phyloP scores from a whole-genome alignment of 1,284 basidiomycete genomes.

The Malassezia cuniculi region DNA sequence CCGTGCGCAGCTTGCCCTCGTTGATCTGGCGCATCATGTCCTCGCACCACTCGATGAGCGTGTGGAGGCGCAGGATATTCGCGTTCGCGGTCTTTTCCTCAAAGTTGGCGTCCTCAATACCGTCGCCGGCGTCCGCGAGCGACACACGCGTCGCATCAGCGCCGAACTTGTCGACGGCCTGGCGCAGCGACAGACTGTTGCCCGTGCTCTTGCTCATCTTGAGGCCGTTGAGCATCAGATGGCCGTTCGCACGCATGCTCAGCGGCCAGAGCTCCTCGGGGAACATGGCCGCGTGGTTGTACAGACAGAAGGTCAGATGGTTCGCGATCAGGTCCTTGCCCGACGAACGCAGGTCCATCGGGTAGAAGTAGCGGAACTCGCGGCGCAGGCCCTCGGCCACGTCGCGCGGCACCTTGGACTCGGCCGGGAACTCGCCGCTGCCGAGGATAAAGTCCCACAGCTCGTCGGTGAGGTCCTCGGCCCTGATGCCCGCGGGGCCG shows the following conservation, averaged over 20 bases:
- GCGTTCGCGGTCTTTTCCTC: slow-evolving; percentile 98
- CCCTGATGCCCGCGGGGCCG: slow-evolving; percentile 70
- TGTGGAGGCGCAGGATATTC: slow-evolving; percentile 86
- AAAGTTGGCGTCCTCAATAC: slow-evolving; percentile 94
- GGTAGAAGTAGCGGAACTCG: slow-evolving; percentile 95
- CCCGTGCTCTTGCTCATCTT: slow-evolving; percentile 99
- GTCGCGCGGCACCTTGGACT: slow-evolving; percentile 56
- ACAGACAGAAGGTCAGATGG: slow-evolving; percentile 86
- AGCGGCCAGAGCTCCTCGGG: slow-evolving; percentile 83
- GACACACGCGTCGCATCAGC: slow-evolving; percentile 82
- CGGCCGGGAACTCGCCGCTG: slow-evolving; percentile 61
- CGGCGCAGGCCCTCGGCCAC: slow-evolving; percentile 73
- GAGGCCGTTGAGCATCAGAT: slow-evolving; percentile 93
- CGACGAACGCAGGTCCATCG: slow-evolving; percentile 95
- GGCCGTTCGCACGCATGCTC: slow-evolving; percentile 87
- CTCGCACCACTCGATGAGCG: slow-evolving; percentile 80
- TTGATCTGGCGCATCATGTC: slow-evolving; percentile 57
- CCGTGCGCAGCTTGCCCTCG: slow-evolving; percentile 56
- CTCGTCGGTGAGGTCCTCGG: slow-evolving; percentile 91
- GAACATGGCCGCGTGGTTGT: slow-evolving; percentile 89
- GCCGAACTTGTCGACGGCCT: slow-evolving; percentile 56
- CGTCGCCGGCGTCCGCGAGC: slow-evolving; percentile 92
- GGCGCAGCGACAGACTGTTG: slow-evolving; percentile 40
- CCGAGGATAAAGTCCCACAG: slow-evolving; percentile 90
- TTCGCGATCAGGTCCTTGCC: slow-evolving; percentile 96